phyloP scores from a whole-genome alignment of 768 basidiomycete species.

The Termitomyces sp. region DNA sequence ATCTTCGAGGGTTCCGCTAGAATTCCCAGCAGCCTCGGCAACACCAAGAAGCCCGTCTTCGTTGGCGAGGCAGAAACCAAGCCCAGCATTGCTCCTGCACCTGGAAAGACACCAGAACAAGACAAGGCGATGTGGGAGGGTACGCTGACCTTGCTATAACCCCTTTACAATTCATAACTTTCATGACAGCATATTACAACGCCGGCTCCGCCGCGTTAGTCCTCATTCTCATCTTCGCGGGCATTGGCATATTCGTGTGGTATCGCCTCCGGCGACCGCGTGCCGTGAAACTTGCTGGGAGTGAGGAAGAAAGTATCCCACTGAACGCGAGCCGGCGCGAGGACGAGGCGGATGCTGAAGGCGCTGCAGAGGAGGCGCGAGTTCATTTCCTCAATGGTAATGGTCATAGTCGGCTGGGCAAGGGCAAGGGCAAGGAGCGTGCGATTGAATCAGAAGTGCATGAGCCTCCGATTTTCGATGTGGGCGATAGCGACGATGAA shows the following conservation, averaged over 20 bases:
- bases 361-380: slow-evolving; percentile 23
- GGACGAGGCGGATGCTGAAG: slow-evolving; percentile 30
- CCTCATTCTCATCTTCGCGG: slow-evolving; percentile 62
- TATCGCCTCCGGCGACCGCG: slow-evolving; percentile 54
- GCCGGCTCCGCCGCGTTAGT: slow-evolving; percentile 86
- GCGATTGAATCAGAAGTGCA: slow-evolving; percentile 24
- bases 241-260: slow-evolving; percentile 76
- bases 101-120: slow-evolving; percentile 65
- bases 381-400: slow-evolving; percentile 11
- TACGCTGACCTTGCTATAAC: slow-evolving; percentile 22
- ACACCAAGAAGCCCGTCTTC: slow-evolving; percentile 59
- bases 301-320: slow-evolving; percentile 67
- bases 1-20: slow-evolving; percentile 75
- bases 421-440: slow-evolving; percentile 52
- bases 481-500: slow-evolving; percentile 50
- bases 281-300: slow-evolving; percentile 31
- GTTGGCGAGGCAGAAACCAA: slow-evolving; percentile 36
- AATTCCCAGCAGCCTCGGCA: slow-evolving; percentile 79
- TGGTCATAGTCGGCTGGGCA: slow-evolving; percentile 20
- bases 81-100: slow-evolving; percentile 27
- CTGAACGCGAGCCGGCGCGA: slow-evolving; percentile 42
- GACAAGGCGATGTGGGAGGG: slow-evolving; percentile 91
- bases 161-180: not conserved
- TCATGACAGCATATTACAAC: slow-evolving; percentile 79
- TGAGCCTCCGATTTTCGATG: slow-evolving; percentile 46